Evolutionary conservation across 495 filamentous ascomycete species (phyloP), one percentile per base, ranked within the genome.

Genomic region (Astrothelium macrocarpum): DNA sequence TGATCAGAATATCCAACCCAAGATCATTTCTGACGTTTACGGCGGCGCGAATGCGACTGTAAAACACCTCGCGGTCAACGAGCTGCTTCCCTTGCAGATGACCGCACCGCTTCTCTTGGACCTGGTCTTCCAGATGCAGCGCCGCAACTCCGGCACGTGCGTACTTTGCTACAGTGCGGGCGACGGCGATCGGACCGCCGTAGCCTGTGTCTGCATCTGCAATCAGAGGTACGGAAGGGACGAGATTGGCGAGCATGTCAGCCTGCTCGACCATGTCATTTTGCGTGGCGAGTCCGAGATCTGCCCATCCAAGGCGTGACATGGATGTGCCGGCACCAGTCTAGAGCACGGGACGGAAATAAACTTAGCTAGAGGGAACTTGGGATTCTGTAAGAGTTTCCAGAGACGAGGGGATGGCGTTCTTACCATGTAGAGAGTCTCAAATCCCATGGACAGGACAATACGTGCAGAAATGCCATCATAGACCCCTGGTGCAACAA

Each of bases 381-480:
- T 42, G 36, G 36, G 36, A 16, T 9, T 49, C 5, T 49, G 45
- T 12, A 20, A n/a, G 23, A 39, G 34, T 39, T 14, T 5, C 14
- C 34, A 39, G 23, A 56, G 20, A 56, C 12, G 49, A 56, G 2
- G 49, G 25, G 29, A 25, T 5, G 49, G 26, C 2, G 26, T n/a
- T 56, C 49, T 56, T 74, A 87, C 86, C 85, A 89, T 87, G 68
- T 89, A 88, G 59, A 89, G 68, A 20, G 75, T 79, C 59, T 88
- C 80, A 67, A 84, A 86, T 4, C 84, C 85, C 16, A 83, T 62
- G 18, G 78, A 71, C 59, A 88, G 77, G 1, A 85, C 85, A 62
- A 87, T 79, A 14, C 86, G 77, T n/a, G 86, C 84, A 9, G 82
- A 84, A 18, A 87, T 77, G 7, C 86, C 86, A 76, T 89, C 86